phyloP scores from a whole-genome alignment of 2,329 filamentous ascomycete species.

The Tolypocladium tropicale region DNA sequence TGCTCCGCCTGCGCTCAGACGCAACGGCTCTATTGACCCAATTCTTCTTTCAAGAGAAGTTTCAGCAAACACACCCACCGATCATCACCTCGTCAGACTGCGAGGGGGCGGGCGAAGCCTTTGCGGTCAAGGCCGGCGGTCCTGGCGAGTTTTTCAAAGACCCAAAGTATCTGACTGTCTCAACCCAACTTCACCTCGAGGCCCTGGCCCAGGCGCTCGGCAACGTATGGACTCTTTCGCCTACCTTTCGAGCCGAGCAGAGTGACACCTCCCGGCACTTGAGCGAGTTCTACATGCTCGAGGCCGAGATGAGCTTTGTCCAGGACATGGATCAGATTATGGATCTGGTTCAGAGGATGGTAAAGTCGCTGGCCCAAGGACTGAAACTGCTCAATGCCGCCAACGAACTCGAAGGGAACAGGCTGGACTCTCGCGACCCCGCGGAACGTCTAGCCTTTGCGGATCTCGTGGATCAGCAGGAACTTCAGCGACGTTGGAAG shows the following conservation, averaged over 20 bases:
- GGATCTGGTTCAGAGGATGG: slow-evolving; percentile 68
- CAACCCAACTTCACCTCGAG: slow-evolving; percentile 88
- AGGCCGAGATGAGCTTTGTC: slow-evolving; percentile 78
- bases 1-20: slow-evolving; percentile 76
- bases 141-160: slow-evolving; percentile 60
- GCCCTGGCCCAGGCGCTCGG: slow-evolving; percentile 80
- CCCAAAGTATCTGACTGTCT: slow-evolving; percentile 93
- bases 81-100: slow-evolving; percentile 96
- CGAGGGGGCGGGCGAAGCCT: slow-evolving; percentile 92
- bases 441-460: slow-evolving; percentile 32
- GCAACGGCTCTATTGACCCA: slow-evolving; percentile 60
- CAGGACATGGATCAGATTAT: slow-evolving; percentile 62
- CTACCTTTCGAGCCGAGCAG: slow-evolving; percentile 85
- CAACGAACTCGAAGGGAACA: slow-evolving; percentile 30
- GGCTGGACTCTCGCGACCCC: slow-evolving; percentile 23
- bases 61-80: slow-evolving; percentile 80
- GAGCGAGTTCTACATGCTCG: slow-evolving; percentile 98
- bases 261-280: slow-evolving; percentile 90
- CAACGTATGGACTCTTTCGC: slow-evolving; percentile 87
- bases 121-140: slow-evolving; percentile 50
- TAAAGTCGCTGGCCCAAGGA: slow-evolving; percentile 41
- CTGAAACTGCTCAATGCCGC: slow-evolving; percentile 31
- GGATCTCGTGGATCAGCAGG: slow-evolving; percentile 28
- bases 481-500: slow-evolving; percentile 61
- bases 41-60: slow-evolving; percentile 63